Evolutionary conservation across 768 basidiomycete species (phyloP).

Genomic region (Boletus reticulatus): DNA sequence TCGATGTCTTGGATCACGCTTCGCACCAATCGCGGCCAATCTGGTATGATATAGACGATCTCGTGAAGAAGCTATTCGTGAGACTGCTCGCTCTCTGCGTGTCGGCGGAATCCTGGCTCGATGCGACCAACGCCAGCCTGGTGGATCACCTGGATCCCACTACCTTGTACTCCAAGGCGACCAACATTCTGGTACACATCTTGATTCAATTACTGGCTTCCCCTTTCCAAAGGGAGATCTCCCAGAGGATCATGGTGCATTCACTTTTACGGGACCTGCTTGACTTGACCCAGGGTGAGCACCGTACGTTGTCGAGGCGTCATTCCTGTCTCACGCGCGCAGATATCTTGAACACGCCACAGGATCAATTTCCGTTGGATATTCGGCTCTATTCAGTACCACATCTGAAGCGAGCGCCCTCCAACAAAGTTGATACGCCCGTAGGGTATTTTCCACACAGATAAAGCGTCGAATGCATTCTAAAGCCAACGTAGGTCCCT

Average conservation of each 20-base stretch:
- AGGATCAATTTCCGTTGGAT: constrained; percentile 36
- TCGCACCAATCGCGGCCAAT: constrained; percentile 50
- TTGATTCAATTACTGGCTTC: constrained; percentile 35
- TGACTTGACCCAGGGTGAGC: constrained; percentile 11
- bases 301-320: neutral
- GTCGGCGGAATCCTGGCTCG: constrained; percentile 59
- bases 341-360: constrained; percentile 38
- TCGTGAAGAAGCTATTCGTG: constrained; percentile 49
- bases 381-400: constrained; percentile 42
- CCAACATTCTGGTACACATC: constrained; percentile 42
- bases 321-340: constrained; percentile 9
- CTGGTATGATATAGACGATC: constrained; percentile 42
- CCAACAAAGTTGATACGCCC: constrained; percentile 31
- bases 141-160: constrained; percentile 45
- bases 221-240: constrained; percentile 17
- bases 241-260: constrained; percentile 20
- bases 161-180: constrained; percentile 47
- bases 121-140: constrained; percentile 38
- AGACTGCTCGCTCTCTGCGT: constrained; percentile 53
- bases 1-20: constrained; percentile 53
- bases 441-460: constrained; percentile 23
- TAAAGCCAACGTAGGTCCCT: constrained; percentile 31
- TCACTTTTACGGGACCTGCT: constrained; percentile 22
- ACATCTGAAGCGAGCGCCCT: constrained; percentile 32
- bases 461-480: constrained; percentile 3